These are phyloP conservation scores for Aeschynomene evenia DNA, from an alignment of 306 rosid species.

Conservation along the genomic window DNA sequence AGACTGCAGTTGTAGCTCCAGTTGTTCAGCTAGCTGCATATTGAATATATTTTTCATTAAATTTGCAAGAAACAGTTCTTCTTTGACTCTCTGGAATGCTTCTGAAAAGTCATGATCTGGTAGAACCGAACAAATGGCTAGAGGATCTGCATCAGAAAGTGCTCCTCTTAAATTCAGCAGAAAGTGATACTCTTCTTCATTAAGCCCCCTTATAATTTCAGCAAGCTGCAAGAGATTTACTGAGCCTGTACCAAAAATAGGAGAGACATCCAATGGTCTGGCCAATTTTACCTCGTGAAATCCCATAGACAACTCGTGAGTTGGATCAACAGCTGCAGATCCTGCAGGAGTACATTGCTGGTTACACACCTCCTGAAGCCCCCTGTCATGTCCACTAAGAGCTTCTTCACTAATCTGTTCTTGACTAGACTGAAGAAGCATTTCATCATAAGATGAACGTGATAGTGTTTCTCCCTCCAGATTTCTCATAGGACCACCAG, in stretches of 20 bases:
- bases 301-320: conserved; percentile 38
- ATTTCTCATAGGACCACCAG: conserved; percentile 35
- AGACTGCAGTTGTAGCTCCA: conserved; percentile 53
- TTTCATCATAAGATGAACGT: conserved; percentile 39
- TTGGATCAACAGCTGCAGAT: conserved; percentile 30
- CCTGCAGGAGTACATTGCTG: conserved; percentile 37
- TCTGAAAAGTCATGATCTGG: conserved; percentile 39
- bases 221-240: conserved; percentile 56
- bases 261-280: conserved; percentile 31
- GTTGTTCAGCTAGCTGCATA: conserved; percentile 65
- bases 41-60: conserved; percentile 55
- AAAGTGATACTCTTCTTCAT: conserved; percentile 53
- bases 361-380: conserved; percentile 31
- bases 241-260: conserved; percentile 40
- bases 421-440: conserved; percentile 40
- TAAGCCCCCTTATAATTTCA: conserved; percentile 53
- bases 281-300: conserved; percentile 23
- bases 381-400: conserved; percentile 28
- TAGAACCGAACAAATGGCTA: conserved; percentile 29
- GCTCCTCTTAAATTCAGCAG: conserved; percentile 52
- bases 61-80: conserved; percentile 66
- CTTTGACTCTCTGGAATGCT: conserved; percentile 65
- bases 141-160: conserved; percentile 36
- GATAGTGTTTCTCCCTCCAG: conserved; percentile 29
- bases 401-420: conserved; percentile 30